Percentiles rank a stretch among this genome's conserved stretches.
Conservation (phyloP, 225 moss, liverwort and hornwort genomes). For the Sphagnum contortum region DNA sequence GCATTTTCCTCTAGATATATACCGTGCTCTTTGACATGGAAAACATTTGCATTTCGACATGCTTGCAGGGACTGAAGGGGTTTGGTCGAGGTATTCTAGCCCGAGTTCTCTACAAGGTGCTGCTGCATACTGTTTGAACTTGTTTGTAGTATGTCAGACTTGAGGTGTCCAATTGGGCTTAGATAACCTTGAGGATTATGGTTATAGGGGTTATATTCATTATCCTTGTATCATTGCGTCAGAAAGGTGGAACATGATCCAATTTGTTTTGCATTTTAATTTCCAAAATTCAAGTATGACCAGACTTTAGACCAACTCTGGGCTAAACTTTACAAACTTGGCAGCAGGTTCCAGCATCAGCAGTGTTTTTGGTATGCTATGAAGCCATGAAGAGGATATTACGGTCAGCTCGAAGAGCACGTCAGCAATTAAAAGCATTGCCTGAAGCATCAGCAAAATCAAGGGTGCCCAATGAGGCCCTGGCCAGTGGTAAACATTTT, state of each 20-base stretch:
- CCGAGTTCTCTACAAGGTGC: slow-evolving; percentile 55
- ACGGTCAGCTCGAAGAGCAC: slow-evolving; percentile 29
- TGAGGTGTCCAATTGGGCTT: no score
- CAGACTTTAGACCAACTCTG: no score
- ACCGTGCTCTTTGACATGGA: no score
- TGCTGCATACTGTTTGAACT: not conserved
- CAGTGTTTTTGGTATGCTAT: slow-evolving; percentile 63
- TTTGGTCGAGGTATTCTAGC: slow-evolving; percentile 63
- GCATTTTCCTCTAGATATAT: no score
- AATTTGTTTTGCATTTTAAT: no score
- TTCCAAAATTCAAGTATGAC: no score
- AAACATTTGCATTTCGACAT: no score
- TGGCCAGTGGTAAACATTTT: not conserved
- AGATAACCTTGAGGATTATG: no score
- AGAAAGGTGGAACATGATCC: no score
- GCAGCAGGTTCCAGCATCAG: slow-evolving; percentile 57
- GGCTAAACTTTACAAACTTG: no score
- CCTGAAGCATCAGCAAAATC: not conserved
- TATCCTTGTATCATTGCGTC: no score
- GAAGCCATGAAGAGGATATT: slow-evolving; percentile 59
- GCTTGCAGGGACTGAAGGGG: slow-evolving; percentile 11
- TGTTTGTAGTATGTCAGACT: not conserved
- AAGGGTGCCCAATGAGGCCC: not conserved
- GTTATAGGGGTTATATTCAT: no score
- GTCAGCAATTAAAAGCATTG: not conserved